These are phyloP conservation scores for Chytriomyces confervae DNA, from an alignment of 192 early-diverging fungal species.

Conservation along the genomic window DNA sequence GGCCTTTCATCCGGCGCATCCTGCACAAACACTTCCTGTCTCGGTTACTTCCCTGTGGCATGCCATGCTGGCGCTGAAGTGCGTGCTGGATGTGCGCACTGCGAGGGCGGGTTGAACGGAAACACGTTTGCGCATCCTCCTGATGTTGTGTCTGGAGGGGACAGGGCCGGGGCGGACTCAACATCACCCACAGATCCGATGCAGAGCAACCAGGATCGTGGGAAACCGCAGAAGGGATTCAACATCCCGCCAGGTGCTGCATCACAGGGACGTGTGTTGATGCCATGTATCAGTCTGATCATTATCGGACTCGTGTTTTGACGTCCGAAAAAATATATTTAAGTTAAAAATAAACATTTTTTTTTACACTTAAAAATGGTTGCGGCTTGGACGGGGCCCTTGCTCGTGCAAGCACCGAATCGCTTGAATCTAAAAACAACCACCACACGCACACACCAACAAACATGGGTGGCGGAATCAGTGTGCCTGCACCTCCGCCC, in stretches of 20 bases:
- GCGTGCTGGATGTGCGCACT: conserved; percentile 18
- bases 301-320: too few species aligned
- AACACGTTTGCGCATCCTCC: not conserved
- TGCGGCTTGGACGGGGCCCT: too few species aligned
- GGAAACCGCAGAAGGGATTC: not conserved
- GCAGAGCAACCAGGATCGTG: not conserved
- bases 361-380: too few species aligned
- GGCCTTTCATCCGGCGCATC: not conserved
- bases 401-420: too few species aligned
- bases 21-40: conserved; percentile 7
- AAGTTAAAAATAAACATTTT: too few species aligned
- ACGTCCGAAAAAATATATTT: too few species aligned
- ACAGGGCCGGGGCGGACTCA: not conserved
- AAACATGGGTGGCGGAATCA: conserved; percentile 19
- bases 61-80: not conserved
- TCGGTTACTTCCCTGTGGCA: conserved; percentile 14
- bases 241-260: not conserved
- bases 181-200: not conserved
- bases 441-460: not conserved
- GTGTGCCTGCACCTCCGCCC: not conserved
- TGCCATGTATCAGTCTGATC: not conserved
- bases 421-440: too few species aligned
- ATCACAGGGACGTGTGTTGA: not conserved
- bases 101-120: conserved; percentile 1
- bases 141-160: not conserved